Evolutionary conservation across 805 yeast species (phyloP).

Genomic region (Clavispora vitiphila): DNA sequence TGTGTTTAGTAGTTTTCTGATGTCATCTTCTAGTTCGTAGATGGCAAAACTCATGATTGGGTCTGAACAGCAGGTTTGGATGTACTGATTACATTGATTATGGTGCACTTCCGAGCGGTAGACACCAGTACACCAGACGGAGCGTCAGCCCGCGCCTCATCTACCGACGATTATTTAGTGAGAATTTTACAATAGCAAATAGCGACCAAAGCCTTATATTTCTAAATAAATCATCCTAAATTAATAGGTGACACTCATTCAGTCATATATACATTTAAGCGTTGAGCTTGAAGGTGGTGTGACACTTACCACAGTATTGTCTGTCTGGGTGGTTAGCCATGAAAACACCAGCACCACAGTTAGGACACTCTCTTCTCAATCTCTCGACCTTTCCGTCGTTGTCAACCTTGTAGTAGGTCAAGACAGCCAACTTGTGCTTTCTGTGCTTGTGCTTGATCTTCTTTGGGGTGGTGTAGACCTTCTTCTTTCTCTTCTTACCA

Average conservation of each 20-base stretch:
- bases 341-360: constrained; percentile 99
- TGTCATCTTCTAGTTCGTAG: constrained; percentile 62
- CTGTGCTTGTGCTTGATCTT: constrained; percentile 99
- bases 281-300: constrained; percentile 71
- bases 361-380: constrained; percentile 96
- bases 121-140: not conserved
- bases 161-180: not conserved
- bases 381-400: constrained; percentile 98
- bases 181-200: not conserved
- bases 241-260: not conserved
- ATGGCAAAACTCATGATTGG: constrained; percentile 39
- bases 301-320: constrained; percentile 99
- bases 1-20: constrained; percentile 48
- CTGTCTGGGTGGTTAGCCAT: constrained; percentile 99
- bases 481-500: constrained; percentile 99
- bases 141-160: not conserved
- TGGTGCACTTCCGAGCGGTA: not conserved
- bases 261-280: constrained; percentile 10
- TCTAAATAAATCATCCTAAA: not conserved
- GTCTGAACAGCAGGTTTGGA: not conserved
- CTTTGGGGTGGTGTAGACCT: constrained; percentile 99
- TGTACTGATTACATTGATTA: not conserved
- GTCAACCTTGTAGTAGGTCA: constrained; percentile 98
- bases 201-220: not conserved
- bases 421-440: constrained; percentile 98